These are phyloP conservation scores for Arachnomyces sp. DNA, from an alignment of 2,329 filamentous ascomycete genomes.

Conservation along the genomic window DNA sequence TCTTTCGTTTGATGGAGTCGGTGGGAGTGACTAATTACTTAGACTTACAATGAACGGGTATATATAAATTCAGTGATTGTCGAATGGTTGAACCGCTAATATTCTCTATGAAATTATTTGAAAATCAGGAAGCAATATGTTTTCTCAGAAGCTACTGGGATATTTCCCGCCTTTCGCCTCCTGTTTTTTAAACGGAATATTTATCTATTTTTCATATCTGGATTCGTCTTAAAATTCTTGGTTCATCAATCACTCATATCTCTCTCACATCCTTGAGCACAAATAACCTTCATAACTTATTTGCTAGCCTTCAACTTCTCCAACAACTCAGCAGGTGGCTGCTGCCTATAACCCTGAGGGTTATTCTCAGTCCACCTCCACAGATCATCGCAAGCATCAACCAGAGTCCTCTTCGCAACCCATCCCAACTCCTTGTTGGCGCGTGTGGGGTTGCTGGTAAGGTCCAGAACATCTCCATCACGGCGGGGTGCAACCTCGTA, in stretches of 20 bases:
- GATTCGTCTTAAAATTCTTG: too few species aligned
- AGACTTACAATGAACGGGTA: too few species aligned
- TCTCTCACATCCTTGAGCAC: too few species aligned
- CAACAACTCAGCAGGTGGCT: constrained; percentile 76
- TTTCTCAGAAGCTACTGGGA: too few species aligned
- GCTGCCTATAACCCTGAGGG: constrained; percentile 86
- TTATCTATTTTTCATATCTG: too few species aligned
- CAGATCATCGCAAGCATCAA: constrained; percentile 86
- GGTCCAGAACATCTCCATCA: constrained; percentile 83
- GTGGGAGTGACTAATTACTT: too few species aligned
- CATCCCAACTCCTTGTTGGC: constrained; percentile 86
- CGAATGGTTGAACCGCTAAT: too few species aligned
- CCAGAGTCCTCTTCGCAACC: constrained; percentile 84
- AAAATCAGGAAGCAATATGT: too few species aligned
- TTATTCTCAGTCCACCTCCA: constrained; percentile 98
- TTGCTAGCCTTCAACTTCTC: constrained; percentile 32
- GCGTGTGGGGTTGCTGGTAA: constrained; percentile 82
- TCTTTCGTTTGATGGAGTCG: neutral
- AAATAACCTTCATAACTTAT: too few species aligned
- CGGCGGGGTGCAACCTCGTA: constrained; percentile 81
- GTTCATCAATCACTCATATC: too few species aligned
- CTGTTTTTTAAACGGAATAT: neutral
- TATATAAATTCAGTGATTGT: too few species aligned
- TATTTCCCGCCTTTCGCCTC: neutral
- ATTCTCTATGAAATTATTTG: too few species aligned